Percentiles rank a stretch among this genome's conserved stretches.
Evolutionary conservation across 139 green algal genomes (phyloP).

Genomic region (Chlorella vulgaris): DNA sequence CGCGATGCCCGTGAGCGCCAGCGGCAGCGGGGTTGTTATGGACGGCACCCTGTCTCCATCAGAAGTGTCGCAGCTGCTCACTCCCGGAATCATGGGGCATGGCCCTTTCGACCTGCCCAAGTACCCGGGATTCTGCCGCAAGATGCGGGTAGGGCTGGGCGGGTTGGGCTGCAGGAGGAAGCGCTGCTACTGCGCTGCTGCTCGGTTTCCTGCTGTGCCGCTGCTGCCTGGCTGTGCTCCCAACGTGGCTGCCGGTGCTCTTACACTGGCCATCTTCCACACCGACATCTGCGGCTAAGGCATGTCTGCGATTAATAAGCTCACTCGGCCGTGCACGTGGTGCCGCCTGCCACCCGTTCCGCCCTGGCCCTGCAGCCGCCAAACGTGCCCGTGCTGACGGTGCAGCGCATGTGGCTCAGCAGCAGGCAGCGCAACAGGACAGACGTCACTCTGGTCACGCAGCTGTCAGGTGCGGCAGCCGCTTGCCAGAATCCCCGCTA

Average conservation of each 20-base stretch:
- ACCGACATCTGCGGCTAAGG: no score
- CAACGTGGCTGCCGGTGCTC: no score
- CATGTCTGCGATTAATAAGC: no score
- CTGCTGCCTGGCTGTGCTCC: no score
- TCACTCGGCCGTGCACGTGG: no score
- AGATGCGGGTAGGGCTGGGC: constrained; percentile 22
- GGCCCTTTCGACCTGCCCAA: constrained; percentile 11
- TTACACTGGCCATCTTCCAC: no score
- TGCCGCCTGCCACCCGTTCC: background rate
- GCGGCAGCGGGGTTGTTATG: background rate
- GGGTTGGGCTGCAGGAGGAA: no score
- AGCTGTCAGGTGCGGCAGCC: constrained; percentile 30
- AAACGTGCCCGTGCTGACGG: constrained; percentile 30
- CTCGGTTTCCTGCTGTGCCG: no score
- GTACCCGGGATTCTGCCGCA: constrained; percentile 31
- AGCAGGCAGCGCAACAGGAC: constrained; percentile 28
- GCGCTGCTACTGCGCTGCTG: no score
- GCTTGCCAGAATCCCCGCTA: no score
- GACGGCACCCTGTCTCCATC: background rate
- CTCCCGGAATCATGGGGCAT: constrained; percentile 8
- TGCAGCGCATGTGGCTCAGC: constrained; percentile 36
- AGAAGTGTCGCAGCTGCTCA: constrained; percentile 16
- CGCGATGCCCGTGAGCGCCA: background rate
- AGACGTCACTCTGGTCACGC: constrained; percentile 45
- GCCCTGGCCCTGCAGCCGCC: constrained; percentile 10